Conservation (phyloP, 1,284 basidiomycete species). For the Marasmius oreades region DNA sequence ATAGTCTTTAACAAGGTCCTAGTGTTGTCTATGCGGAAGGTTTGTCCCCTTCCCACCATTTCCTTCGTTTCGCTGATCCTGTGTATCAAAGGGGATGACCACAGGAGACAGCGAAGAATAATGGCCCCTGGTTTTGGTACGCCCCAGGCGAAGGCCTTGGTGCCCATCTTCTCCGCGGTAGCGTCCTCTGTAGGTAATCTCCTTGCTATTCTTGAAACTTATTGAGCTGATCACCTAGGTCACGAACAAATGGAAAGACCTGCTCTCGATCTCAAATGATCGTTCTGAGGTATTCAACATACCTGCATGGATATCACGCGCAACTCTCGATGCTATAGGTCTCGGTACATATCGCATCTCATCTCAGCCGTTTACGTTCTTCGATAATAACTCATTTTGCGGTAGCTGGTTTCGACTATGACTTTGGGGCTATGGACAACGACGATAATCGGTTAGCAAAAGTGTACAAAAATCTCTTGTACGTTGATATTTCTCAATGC, state of each 20-base stretch:
- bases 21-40: conserved; percentile 3
- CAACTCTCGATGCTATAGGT: conserved; percentile 44
- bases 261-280: conserved; percentile 23
- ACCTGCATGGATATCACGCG: conserved; percentile 34
- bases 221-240: neutral
- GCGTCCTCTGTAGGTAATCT: neutral
- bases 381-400: neutral
- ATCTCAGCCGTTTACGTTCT: no score
- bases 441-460: conserved; percentile 7
- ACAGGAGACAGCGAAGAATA: conserved; percentile 18
- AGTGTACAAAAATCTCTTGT: conserved; percentile 11
- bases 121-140: conserved; percentile 18
- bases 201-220: neutral
- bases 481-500: neutral
- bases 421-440: conserved; percentile 10
- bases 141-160: conserved; percentile 14
- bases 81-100: conserved; percentile 12
- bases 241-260: conserved; percentile 7
- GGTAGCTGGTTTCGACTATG: conserved; percentile 13
- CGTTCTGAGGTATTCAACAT: conserved; percentile 38
- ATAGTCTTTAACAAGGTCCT: neutral
- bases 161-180: conserved; percentile 11
- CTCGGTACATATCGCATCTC: conserved; percentile 27
- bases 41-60: neutral
- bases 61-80: neutral